Evolutionary conservation across 768 basidiomycete genomes (phyloP).

Genomic region (Cystobasidium tubakii): DNA sequence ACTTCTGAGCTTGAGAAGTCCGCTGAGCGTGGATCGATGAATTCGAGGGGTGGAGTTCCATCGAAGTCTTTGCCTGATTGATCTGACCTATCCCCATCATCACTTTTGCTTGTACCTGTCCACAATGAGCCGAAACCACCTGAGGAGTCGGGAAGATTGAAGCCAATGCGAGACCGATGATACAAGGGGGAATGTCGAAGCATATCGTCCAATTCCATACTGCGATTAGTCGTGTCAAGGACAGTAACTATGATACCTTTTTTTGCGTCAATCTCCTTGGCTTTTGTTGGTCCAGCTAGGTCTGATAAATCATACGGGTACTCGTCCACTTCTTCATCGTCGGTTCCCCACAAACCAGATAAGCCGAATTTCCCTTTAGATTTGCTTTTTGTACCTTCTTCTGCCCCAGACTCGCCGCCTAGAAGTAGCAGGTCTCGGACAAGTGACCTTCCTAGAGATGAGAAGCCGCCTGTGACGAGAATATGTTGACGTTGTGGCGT

Average conservation of each 20-base stretch:
- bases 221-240: conserved; percentile 41
- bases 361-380: not conserved
- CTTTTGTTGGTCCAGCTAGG: not conserved
- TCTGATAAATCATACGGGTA: not conserved
- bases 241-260: conserved; percentile 42
- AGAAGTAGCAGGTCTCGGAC: conserved; percentile 43
- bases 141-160: conserved; percentile 3
- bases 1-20: conserved; percentile 33
- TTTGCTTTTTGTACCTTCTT: not conserved
- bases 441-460: conserved; percentile 43
- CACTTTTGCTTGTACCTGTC: not conserved
- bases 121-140: not conserved
- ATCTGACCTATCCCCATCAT: not conserved
- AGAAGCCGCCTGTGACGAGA: conserved; percentile 45
- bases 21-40: conserved; percentile 31
- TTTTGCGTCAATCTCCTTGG: conserved; percentile 38
- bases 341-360: conserved; percentile 1
- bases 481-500: conserved; percentile 41
- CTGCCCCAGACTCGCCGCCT: conserved; percentile 5
- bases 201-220: conserved; percentile 42
- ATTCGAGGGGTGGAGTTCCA: conserved; percentile 25
- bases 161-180: conserved; percentile 37
- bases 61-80: not conserved
- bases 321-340: conserved; percentile 7
- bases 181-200: conserved; percentile 41